These are phyloP conservation scores for Debaryomyces robertsiae DNA, from an alignment of 1,139 yeast species.

Conservation along the genomic window DNA sequence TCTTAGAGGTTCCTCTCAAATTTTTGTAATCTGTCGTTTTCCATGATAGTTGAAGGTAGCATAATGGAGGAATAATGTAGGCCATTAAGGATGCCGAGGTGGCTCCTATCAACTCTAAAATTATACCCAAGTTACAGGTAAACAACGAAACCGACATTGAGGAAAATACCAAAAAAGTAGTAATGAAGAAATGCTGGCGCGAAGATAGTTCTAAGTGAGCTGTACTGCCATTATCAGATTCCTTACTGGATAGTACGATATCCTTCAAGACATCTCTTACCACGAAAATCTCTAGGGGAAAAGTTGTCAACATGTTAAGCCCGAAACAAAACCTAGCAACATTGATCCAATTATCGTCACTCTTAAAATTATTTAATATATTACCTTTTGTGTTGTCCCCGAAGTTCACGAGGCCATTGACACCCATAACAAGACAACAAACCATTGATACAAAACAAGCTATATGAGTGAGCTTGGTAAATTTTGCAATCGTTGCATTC, in stretches of 20 bases:
- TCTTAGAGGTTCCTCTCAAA: constrained; percentile 35
- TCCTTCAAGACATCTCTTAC: constrained; percentile 83
- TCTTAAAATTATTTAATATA: constrained; percentile 80
- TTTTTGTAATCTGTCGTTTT: constrained; percentile 41
- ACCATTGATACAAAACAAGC: constrained; percentile 81
- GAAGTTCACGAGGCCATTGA: constrained; percentile 76
- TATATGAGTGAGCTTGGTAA: constrained; percentile 76
- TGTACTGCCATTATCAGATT: constrained; percentile 28
- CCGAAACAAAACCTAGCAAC: constrained; percentile 92
- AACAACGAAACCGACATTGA: constrained; percentile 78
- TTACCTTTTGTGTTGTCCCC: constrained; percentile 84
- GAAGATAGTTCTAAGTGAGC: constrained; percentile 46
- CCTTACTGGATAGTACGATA: constrained; percentile 39
- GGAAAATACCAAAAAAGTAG: constrained; percentile 63
- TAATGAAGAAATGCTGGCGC: constrained; percentile 62
- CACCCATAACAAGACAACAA: constrained; percentile 78
- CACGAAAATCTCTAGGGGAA: constrained; percentile 88
- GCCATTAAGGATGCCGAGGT: constrained; percentile 94
- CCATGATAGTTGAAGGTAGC: constrained; percentile 68
- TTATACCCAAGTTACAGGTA: constrained; percentile 88
- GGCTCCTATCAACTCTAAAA: constrained; percentile 87
- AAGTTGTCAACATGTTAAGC: constrained; percentile 89
- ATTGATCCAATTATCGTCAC: constrained; percentile 71
- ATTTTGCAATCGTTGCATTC: constrained; percentile 73
- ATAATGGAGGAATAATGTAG: constrained; percentile 85